phyloP scores from a whole-genome alignment of 2,329 filamentous ascomycete genomes.

The Xylariaceae sp. region DNA sequence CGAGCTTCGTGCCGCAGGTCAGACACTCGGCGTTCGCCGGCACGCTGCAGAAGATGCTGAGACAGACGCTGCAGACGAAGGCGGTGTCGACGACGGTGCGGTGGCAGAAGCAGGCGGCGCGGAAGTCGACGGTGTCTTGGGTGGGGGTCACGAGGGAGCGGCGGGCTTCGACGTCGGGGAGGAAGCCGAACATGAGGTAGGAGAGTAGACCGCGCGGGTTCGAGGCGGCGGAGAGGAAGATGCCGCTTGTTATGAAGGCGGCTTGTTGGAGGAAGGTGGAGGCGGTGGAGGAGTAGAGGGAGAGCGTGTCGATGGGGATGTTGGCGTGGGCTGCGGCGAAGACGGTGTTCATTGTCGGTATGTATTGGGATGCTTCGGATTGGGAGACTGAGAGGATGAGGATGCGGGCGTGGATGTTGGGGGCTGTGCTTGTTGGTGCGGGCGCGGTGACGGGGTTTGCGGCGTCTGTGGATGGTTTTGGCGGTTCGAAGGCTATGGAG shows the following conservation, averaged over 20 bases:
- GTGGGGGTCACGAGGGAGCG: conserved; percentile 70
- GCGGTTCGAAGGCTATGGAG: conserved; percentile 57
- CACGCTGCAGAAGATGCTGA: conserved; percentile 82
- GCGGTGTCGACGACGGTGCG: conserved; percentile 83
- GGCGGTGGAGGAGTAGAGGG: conserved; percentile 77
- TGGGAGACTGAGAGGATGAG: conserved; percentile 86
- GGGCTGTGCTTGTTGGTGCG: conserved; percentile 31
- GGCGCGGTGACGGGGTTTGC: conserved; percentile 31
- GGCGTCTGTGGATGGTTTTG: conserved; percentile 42
- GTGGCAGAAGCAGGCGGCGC: conserved; percentile 98
- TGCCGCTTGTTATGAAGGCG: conserved; percentile 55
- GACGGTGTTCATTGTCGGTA: conserved; percentile 96
- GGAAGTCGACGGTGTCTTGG: conserved; percentile 85
- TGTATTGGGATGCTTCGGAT: conserved; percentile 83
- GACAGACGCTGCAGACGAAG: conserved; percentile 92
- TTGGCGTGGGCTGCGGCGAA: conserved; percentile 86
- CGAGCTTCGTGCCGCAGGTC: conserved; percentile 74
- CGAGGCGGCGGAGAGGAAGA: conserved; percentile 45
- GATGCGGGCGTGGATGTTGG: conserved; percentile 70
- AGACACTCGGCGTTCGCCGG: conserved; percentile 63
- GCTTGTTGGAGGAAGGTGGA: conserved; percentile 95
- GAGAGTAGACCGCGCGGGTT: conserved; percentile 72
- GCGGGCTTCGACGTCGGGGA: conserved; percentile 55
- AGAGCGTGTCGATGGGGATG: conserved; percentile 88
- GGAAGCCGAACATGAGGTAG: conserved; percentile 92